Evolutionary conservation across 805 yeast species (phyloP), one percentile per base, ranked within the genome.

Genomic region (Ascoidea tarda): DNA sequence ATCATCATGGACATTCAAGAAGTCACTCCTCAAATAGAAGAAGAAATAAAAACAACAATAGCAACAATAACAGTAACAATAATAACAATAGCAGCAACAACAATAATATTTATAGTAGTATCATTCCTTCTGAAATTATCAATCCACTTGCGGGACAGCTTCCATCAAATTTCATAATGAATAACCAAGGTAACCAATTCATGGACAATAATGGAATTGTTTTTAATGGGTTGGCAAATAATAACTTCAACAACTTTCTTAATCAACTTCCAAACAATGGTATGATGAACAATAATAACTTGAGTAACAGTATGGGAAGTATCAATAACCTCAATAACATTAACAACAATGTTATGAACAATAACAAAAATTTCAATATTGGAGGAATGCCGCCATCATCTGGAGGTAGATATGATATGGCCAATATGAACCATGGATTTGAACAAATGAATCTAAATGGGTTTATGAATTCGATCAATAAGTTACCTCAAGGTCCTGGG

Each of bases 1-100:
- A 32, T 31, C 72, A 6, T 65, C 63, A 53, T 63, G 64, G 49
- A 59, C 72, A 50, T 57, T 69, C 48, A 63, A 63, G 50, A 59
- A 71, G 49, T 57, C 66, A 8, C 16, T 60, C 62, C 10, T 62
- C 68, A 46, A 62, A 65, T 52, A 55, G 52, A 48, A 66, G 63
- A 56, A 59, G 66, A 38, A 54, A 51, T 16, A 45, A 16, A 12
- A 44, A 16, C 6, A 44, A 16, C 32, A n/a, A 6, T 6, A n/a
- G 51, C 3, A 49, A n/a, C 16, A 21, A 12, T 33, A 42, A 16
- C 33, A n/a, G 32, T 38, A n/a, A 3, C 16, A n/a, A 5, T 5
- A 33, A 47, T 16, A 16, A n/a, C 10, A 46, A 31, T 47, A 50
- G 49, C 33, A 48, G 31, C 50, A n/a, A 31, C 21, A 33, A 33